Base-by-base conservation (phyloP, 768 basidiomycete species). In the Cantharellus anzutake region DNA sequence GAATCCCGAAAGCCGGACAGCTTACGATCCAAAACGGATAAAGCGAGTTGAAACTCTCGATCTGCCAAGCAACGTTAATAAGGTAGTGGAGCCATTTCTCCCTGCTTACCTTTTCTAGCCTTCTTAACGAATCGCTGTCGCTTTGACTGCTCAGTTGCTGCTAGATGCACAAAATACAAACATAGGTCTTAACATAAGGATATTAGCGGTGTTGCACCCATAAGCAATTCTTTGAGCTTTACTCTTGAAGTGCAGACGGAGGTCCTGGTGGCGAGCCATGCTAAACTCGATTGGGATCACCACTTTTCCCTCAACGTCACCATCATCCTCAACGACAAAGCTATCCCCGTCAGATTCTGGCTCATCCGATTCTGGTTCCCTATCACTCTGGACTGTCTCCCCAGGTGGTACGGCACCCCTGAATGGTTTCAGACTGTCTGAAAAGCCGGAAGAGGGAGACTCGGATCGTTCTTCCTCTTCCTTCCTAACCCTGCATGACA, bases 111-210 rank as follows among this genome's bases (percentile, higher is more conserved):
- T 29, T 29, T 29, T 29, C 20, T 29, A 29, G 20, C 20, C 20
- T 29, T 29, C 20, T 29, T 29, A 29, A 29, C 20, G 20, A 29
- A 29, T 29, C 20, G 20, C 20, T 29, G 20, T 29, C 20, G 20
- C 20, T 29, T 29, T 29, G 20, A 29, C 20, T 29, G 20, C 2
- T 68, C 69, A 16, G 73, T 68, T 3, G 78, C 74, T 40, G 84
- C 84, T 48, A 93, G 72, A 64, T 91, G 82, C 7, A 91, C 85
- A 63, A 91, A 86, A 38, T 91, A 77, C 66, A 94, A 90, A 64
- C 87, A 90, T 51, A 91, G 75, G 42, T 84, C 82, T 62, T 11
- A 42, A 57, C 5, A 34, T 35, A 37, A 37, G 7, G 11, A 55
- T 55, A 37, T 55, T 37, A 55, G 7, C 4, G 5, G 4, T 2